Conservation (phyloP, 2,329 filamentous ascomycete genomes). For the Monosporascus sp. region DNA sequence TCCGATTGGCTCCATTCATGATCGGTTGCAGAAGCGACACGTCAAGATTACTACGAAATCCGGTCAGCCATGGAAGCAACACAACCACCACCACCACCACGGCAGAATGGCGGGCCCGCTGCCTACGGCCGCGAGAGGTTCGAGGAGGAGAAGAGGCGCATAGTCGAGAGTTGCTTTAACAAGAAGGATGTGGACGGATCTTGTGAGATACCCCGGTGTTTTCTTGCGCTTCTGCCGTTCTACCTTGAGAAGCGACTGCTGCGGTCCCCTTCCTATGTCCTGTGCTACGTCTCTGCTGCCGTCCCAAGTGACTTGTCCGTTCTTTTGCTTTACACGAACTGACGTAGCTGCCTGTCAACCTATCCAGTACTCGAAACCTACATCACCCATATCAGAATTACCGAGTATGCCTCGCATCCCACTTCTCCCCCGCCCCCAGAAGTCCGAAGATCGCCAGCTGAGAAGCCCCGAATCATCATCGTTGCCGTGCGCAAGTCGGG, state of each 20-base stretch:
- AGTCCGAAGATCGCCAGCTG: constrained; percentile 61
- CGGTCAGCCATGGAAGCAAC: constrained; percentile 19
- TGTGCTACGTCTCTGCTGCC: background rate
- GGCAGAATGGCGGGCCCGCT: constrained; percentile 27
- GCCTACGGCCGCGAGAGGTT: constrained; percentile 54
- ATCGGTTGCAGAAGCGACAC: constrained; percentile 9
- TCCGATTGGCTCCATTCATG: constrained; percentile 23
- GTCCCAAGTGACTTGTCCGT: constrained; percentile 4
- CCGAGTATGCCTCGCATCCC: constrained; percentile 78
- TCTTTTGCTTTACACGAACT: constrained; percentile 11
- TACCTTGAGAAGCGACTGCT: too few species aligned
- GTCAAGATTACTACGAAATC: constrained; percentile 1
- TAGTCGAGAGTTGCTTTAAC: constrained; percentile 89
- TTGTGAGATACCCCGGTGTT: constrained; percentile 48
- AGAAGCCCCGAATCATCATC: constrained; percentile 88
- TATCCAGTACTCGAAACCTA: constrained; percentile 78
- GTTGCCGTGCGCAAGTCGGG: constrained; percentile 90
- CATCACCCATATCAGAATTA: constrained; percentile 92
- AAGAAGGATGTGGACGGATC: constrained; percentile 86
- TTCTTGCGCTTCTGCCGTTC: too few species aligned
- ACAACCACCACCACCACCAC: constrained; percentile 4
- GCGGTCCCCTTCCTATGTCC: constrained; percentile 2
- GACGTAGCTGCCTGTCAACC: constrained; percentile 4
- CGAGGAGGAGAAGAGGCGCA: constrained; percentile 93
- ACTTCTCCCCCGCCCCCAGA: constrained; percentile 79